phyloP scores from a whole-genome alignment of 805 yeast species.

The Zygosaccharomyces bailii region DNA sequence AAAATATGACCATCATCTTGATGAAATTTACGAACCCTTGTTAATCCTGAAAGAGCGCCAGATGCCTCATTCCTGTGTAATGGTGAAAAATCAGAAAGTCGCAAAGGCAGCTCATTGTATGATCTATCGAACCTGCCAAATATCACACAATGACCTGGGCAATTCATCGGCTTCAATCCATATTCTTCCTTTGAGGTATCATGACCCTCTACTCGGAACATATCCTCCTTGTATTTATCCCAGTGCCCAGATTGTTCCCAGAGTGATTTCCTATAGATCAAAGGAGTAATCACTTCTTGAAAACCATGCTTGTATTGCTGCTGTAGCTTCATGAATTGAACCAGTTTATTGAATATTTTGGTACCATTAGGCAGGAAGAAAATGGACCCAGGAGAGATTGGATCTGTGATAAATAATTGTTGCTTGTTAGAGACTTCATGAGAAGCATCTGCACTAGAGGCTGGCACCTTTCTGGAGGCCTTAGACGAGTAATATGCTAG shows the following conservation, averaged over 20 bases:
- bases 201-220: constrained; percentile 78
- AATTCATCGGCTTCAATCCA: constrained; percentile 92
- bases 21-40: constrained; percentile 91
- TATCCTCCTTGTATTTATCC: constrained; percentile 90
- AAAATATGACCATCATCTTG: constrained; percentile 98
- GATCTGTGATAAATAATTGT: constrained; percentile 72
- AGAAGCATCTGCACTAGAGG: constrained; percentile 12
- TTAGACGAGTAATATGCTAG: constrained; percentile 6
- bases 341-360: constrained; percentile 71
- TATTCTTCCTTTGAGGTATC: constrained; percentile 45
- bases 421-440: constrained; percentile 51
- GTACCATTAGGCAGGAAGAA: constrained; percentile 94
- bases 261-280: constrained; percentile 73
- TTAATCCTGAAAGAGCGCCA: constrained; percentile 89
- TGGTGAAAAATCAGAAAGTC: constrained; percentile 86
- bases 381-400: constrained; percentile 83
- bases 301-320: constrained; percentile 70
- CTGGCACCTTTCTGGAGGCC: background rate
- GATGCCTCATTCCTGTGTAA: constrained; percentile 92
- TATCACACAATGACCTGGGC: constrained; percentile 91
- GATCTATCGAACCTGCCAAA: constrained; percentile 74
- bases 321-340: constrained; percentile 80
- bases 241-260: constrained; percentile 96
- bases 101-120: constrained; percentile 79
- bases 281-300: constrained; percentile 88